Evolutionary conservation across 495 filamentous ascomycete genomes (phyloP), one percentile per base, ranked within the genome.

Genomic region (Penicillium lagena): DNA sequence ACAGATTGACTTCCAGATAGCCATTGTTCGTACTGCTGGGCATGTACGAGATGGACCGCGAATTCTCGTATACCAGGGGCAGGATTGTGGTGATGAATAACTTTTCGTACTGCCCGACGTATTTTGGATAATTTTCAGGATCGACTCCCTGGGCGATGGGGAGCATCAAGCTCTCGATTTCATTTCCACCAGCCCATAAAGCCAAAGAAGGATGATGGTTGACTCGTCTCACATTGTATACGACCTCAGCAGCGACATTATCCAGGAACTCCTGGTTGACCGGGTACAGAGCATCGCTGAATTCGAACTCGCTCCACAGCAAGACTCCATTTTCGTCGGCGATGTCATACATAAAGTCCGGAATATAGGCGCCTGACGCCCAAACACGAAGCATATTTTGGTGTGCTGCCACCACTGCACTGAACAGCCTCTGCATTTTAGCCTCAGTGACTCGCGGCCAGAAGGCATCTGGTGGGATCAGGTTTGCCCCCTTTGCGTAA

Each of bases 301-400:
- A 85, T 55, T 83, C 70, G 39, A 85, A 84, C 42, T 85, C 82
- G 40, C 73, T 81, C 82, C 82, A 86, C 5, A 86, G 66, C 11
- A 85, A 61, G 9, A 86, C 72, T 1, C 83, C 82, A 46, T 70
- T 66, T 54, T 85, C 75, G 49, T 86, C 82, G 7, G 81, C 82
- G 11, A 84, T 59, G 46, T 86, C 81, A 49, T 81, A 85, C 39
- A 86, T 81, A 41, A 81, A 84, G 53, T 85, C 82, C 1, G 78
- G 79, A 11, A 74, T 66, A 48, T 85, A 86, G 2, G 77, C 74
- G n/a, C 82, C 80, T 9, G 75, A 78, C 2, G 79, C 67, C 82
- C 81, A 86, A 9, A 85, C 76, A 1, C 81, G 76, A 5, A 86
- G 71, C 81, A 86, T 84, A 53, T 86, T 86, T 55, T 83, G 80